These are phyloP conservation scores for Schrenkiella parvula DNA, from an alignment of 345 rosid species.

Conservation along the genomic window DNA sequence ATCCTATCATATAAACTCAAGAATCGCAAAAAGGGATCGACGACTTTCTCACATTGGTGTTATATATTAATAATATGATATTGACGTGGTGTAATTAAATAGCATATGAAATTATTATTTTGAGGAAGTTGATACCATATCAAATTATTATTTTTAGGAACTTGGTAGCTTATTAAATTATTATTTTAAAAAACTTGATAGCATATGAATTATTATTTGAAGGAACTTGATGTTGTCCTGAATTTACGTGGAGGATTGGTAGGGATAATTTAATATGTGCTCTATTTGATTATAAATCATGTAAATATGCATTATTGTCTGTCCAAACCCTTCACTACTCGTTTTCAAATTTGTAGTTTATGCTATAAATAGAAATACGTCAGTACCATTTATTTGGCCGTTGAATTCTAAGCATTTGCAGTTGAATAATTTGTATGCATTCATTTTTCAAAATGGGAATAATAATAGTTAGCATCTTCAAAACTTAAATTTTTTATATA, in stretches of 20 bases:
- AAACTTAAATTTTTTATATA: too few relatives aligned
- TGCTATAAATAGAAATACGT: neutral
- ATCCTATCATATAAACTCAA: neutral
- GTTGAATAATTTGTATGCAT: neutral
- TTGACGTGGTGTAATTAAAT: neutral
- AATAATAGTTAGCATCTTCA: too few relatives aligned
- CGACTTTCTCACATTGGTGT: neutral
- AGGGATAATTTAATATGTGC: neutral
- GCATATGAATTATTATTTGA: too few relatives aligned
- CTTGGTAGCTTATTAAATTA: neutral
- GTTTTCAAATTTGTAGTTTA: neutral
- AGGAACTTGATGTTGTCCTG: conserved; percentile 1
- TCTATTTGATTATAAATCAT: neutral
- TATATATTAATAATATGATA: neutral
- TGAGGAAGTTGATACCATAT: neutral
- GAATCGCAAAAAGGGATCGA: neutral
- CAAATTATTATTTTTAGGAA: neutral
- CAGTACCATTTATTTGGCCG: neutral
- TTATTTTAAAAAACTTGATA: neutral
- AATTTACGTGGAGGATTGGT: neutral
- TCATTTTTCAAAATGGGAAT: neutral
- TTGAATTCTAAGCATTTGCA: conserved; percentile 2
- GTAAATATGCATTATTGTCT: neutral
- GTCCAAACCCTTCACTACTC: neutral
- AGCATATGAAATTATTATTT: neutral